Conservation (phyloP, 257 asterid species). For the Echites panduratus region DNA sequence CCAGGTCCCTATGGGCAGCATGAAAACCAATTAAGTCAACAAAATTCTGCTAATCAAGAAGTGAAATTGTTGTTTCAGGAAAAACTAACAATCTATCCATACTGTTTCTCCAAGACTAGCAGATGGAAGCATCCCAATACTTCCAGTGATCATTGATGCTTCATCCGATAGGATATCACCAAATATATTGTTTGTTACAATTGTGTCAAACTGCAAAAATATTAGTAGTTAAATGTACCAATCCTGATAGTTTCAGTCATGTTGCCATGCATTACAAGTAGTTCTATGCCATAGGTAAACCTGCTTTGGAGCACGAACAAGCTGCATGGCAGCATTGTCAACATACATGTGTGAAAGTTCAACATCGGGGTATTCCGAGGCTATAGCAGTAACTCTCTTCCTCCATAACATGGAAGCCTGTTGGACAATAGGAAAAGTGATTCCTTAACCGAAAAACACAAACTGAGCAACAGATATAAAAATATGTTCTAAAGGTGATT, state of each 20-base stretch:
- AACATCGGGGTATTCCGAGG: constrained; percentile 84
- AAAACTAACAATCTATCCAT: constrained; percentile 16
- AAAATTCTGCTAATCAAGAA: not conserved
- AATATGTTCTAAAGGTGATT: not conserved
- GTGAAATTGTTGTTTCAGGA: not conserved
- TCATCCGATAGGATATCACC: constrained; percentile 98
- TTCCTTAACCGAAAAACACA: not conserved
- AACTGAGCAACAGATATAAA: not conserved
- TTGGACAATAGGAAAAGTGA: not conserved
- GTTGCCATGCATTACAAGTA: constrained; percentile 4
- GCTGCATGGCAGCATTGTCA: constrained; percentile 99
- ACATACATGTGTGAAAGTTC: constrained; percentile 99
- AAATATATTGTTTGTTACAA: constrained; percentile 90
- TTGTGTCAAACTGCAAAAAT: constrained; percentile 86
- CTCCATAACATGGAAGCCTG: constrained; percentile 99
- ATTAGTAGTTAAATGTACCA: constrained; percentile 13
- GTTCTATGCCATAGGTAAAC: constrained; percentile 24
- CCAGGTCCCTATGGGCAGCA: constrained; percentile 76
- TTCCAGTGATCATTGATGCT: constrained; percentile 99
- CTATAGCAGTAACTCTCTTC: constrained; percentile 54
- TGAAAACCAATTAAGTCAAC: not conserved
- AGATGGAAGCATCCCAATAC: constrained; percentile 99
- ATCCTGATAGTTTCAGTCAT: constrained; percentile 6
- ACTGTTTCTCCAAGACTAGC: constrained; percentile 94
- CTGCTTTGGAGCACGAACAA: constrained; percentile 96